A percentile compares a stretch with the other conserved stretches of the same genome.
Conservation (phyloP, 2,329 filamentous ascomycete species). For the Calonectria hawksworthii region DNA sequence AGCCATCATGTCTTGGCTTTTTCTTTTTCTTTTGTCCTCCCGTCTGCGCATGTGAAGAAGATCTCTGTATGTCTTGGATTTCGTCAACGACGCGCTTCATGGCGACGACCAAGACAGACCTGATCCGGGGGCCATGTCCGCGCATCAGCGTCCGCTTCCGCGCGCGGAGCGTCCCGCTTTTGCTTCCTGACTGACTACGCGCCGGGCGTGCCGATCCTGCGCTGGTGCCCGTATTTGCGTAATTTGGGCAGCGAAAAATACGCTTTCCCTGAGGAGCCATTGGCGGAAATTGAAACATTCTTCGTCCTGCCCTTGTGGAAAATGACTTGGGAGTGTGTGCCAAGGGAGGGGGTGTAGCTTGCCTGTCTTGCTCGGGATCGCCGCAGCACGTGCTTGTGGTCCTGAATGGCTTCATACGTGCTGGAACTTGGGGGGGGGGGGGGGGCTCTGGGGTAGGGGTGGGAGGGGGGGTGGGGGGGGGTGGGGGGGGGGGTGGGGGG, state of each 20-base stretch:
- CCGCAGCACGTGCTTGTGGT: slow-evolving; percentile 1
- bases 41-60: background rate
- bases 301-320: background rate
- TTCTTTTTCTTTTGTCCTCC: too few relatives aligned
- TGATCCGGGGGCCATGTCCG: too few relatives aligned
- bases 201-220: background rate
- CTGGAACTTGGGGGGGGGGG: background rate
- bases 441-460: too few relatives aligned
- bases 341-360: background rate
- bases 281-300: slow-evolving; percentile 9
- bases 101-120: background rate
- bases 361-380: background rate
- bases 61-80: background rate
- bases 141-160: background rate
- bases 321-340: background rate
- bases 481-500: background rate
- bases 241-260: background rate
- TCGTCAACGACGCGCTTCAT: background rate
- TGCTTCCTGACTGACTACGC: too few relatives aligned
- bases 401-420: background rate
- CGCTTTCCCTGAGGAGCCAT: background rate
- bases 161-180: background rate
- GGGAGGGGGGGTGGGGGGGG: background rate
- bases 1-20: background rate
- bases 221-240: background rate